These are phyloP conservation scores for Vitis rupestris DNA, from an alignment of 164 flowering plant species.

Conservation along the genomic window DNA sequence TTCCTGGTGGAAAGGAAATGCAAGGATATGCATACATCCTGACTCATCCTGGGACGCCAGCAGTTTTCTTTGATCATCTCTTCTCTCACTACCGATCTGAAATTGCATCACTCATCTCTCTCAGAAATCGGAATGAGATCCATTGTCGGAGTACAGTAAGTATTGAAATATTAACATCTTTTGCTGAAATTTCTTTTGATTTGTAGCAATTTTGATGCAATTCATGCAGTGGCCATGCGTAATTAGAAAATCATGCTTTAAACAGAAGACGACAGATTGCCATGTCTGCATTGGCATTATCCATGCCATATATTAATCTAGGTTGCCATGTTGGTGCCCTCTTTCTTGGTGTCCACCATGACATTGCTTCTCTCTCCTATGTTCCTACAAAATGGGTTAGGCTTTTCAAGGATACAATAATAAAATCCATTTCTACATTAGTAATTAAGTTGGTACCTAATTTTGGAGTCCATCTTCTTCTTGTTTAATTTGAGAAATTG, in stretches of 20 bases:
- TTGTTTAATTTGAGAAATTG: no score
- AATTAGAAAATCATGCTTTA: background rate
- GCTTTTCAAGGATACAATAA: no score
- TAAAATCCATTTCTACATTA: no score
- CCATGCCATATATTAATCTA: no score
- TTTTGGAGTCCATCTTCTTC: no score
- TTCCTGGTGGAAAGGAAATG: constrained; percentile 96
- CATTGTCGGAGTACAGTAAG: constrained; percentile 87
- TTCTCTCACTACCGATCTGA: constrained; percentile 63
- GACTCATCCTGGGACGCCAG: constrained; percentile 98
- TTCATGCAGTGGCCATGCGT: background rate
- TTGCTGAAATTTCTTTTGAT: background rate
- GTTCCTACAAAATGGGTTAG: no score
- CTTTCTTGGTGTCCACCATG: no score
- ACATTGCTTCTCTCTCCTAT: no score
- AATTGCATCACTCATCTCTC: constrained; percentile 61
- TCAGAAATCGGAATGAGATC: constrained; percentile 69
- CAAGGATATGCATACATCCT: constrained; percentile 98
- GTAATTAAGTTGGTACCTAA: no score
- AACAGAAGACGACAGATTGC: background rate
- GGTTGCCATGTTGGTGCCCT: no score
- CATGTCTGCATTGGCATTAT: background rate
- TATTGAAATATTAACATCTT: constrained; percentile 10
- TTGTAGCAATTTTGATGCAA: background rate
- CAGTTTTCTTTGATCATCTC: constrained; percentile 87